Conservation (phyloP, 495 filamentous ascomycete species). For the Sphaerosporella brunnea region DNA sequence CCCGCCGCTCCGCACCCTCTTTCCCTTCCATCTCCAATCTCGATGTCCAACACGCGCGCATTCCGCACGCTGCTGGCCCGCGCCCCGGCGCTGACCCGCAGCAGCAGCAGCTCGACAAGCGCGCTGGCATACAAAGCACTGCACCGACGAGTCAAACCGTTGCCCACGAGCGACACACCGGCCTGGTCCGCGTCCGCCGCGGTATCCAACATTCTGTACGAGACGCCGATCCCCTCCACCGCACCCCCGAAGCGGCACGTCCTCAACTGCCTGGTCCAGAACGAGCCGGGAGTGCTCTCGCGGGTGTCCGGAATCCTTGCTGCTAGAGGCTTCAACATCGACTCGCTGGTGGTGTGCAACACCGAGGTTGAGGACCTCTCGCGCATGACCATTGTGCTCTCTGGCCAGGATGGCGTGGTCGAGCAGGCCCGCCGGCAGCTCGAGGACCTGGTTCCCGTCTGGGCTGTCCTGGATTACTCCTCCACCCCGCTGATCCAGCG, state of each 20-base stretch:
- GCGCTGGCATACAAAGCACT: conserved; percentile 95
- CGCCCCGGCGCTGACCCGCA: conserved; percentile 12
- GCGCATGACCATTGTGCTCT: conserved; percentile 95
- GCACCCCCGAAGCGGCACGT: conserved; percentile 83
- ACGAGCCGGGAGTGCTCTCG: conserved; percentile 92
- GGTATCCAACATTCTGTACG: conserved; percentile 95
- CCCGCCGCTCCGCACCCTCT: conserved; percentile 11
- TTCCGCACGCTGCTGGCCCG: conserved; percentile 2
- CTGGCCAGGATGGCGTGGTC: conserved; percentile 89
- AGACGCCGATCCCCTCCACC: conserved; percentile 70
- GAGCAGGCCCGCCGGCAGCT: conserved; percentile 93
- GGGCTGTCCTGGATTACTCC: conserved; percentile 96
- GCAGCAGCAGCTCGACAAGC: conserved; percentile 55
- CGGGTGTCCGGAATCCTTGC: conserved; percentile 93
- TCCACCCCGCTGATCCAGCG: conserved; percentile 84
- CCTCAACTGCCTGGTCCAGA: conserved; percentile 96
- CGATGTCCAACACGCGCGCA: conserved; percentile 3
- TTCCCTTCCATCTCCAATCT: conserved; percentile 2
- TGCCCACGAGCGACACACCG: conserved; percentile 61
- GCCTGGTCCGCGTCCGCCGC: conserved; percentile 89
- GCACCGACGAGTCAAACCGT: conserved; percentile 65
- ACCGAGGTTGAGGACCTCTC: conserved; percentile 96
- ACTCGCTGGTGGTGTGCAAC: conserved; percentile 90
- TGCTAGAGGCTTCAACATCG: conserved; percentile 95
- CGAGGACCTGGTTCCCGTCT: conserved; percentile 91